Conservation (phyloP, 805 yeast genomes). For the Ogataea nitratoaversa region DNA sequence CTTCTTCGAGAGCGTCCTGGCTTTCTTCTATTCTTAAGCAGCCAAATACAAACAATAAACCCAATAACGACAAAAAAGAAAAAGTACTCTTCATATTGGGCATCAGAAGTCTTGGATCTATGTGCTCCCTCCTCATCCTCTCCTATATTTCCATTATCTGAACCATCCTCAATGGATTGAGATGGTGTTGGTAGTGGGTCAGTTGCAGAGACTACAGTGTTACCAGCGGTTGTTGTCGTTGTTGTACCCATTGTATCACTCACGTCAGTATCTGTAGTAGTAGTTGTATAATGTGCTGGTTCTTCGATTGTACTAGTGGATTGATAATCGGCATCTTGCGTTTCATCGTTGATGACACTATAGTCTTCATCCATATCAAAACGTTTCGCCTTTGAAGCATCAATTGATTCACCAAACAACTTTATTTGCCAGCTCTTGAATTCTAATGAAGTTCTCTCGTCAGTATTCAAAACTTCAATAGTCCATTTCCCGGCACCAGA, state of each 20-base stretch:
- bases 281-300: constrained; percentile 5
- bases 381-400: constrained; percentile 55
- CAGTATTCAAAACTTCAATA: constrained; percentile 52
- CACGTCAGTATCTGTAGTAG: constrained; percentile 12
- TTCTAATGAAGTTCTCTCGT: constrained; percentile 32
- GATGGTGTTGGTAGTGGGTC: too few species aligned
- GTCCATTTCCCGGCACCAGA: constrained; percentile 78
- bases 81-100: constrained; percentile 58
- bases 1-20: constrained; percentile 49
- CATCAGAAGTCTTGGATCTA: constrained; percentile 20
- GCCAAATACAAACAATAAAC: constrained; percentile 41
- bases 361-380: constrained; percentile 50
- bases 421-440: constrained; percentile 72
- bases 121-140: constrained; percentile 20
- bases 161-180: neutral
- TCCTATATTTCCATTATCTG: constrained; percentile 13
- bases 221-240: too few species aligned
- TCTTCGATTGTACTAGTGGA: neutral
- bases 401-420: constrained; percentile 76
- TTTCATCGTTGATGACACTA: constrained; percentile 30
- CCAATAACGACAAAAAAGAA: constrained; percentile 58
- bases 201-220: too few species aligned
- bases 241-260: too few species aligned
- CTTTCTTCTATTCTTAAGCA: constrained; percentile 34
- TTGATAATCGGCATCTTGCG: constrained; percentile 5